Evolutionary conservation across 202 grass and related monocot genomes (phyloP).

Genomic region (Eragrostis tef): DNA sequence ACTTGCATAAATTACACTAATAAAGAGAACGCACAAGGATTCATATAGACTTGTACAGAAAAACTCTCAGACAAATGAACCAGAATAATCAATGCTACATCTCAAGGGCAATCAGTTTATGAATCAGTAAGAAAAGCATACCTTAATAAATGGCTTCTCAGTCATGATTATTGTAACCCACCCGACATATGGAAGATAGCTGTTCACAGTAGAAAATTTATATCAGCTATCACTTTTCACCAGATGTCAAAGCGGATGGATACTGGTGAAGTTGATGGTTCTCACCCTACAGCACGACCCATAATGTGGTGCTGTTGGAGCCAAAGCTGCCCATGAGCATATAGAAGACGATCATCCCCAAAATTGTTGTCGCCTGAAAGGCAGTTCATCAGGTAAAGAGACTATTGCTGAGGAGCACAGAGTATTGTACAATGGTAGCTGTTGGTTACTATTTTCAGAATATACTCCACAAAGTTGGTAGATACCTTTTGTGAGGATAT

Average conservation of each 20-base stretch:
- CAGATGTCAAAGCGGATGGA: conserved; percentile 15
- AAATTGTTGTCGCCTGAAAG: conserved; percentile 85
- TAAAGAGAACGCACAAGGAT: neutral
- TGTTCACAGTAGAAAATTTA: conserved; percentile 45
- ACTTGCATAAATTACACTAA: neutral
- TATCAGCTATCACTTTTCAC: conserved; percentile 13
- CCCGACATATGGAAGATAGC: conserved; percentile 82
- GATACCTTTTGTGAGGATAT: conserved; percentile 94
- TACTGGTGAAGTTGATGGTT: conserved; percentile 31
- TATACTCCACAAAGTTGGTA: conserved; percentile 19
- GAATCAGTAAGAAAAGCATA: conserved; percentile 35
- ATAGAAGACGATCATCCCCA: conserved; percentile 75
- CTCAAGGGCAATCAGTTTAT: conserved; percentile 26
- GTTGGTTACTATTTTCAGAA: conserved; percentile 10
- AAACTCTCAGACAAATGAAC: neutral
- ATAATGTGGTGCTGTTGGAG: conserved; percentile 95
- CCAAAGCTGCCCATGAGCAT: conserved; percentile 90
- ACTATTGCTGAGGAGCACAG: neutral
- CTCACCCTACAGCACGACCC: conserved; percentile 89
- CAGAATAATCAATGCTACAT: neutral
- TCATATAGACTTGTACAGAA: neutral
- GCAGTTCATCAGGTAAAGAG: conserved; percentile 29
- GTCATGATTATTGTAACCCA: conserved; percentile 95
- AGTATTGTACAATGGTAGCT: neutral
- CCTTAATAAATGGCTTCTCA: conserved; percentile 87